Base-by-base conservation (phyloP, 2,329 filamentous ascomycete species). In the Trichophyton rubrum region DNA sequence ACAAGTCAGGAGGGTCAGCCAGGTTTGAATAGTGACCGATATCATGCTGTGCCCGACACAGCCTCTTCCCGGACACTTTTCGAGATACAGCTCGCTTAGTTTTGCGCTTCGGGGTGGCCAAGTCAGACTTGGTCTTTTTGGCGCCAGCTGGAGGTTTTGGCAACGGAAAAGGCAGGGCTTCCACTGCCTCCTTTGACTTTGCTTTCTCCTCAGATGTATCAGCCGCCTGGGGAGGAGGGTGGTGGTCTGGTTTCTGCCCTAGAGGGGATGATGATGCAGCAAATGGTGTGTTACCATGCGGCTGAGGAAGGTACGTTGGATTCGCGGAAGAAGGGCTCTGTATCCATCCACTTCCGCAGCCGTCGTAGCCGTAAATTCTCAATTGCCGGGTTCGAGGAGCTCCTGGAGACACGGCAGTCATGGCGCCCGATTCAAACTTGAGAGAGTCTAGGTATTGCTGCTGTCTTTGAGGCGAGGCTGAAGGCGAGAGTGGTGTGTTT, bases 21-120 rank as follows among this genome's bases (percentile, higher is more conserved):
- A 88, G 77, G 66, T 89, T 86, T 2, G 86, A 80, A 70, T 88
- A 90, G 72, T 89, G 86, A 2, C 83, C 64, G 38, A 67, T 60
- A 53, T 62, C 63, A 17, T 62, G 58, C 15, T 85, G 85, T 70
- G 87, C 84, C 9, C 84, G 81, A 63, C 89, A 86, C 1, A 82
- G 86, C 1, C 83, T 85, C 66, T 89, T 89, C 75, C 85, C 88
- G 70, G 88, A 85, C 0, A 89, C 79, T 77, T 89, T 85, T n/a
- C 45, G 38, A 13, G 58, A 53, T 2, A 61, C 57, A 40, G 40
- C 33, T 35, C 58, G 58, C 38, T 60, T 53, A 1, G 43, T 53
- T 8, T 58, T 58, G 41, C 43, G 45, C 20, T 15, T 33, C 24
- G 24, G 35, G 40, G 53, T 24, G 11, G 33, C 3, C 51, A 43